Evolutionary conservation across 257 asterid genomes (phyloP), one percentile per base, ranked within the genome.

Genomic region (Ligustrum vulgare): DNA sequence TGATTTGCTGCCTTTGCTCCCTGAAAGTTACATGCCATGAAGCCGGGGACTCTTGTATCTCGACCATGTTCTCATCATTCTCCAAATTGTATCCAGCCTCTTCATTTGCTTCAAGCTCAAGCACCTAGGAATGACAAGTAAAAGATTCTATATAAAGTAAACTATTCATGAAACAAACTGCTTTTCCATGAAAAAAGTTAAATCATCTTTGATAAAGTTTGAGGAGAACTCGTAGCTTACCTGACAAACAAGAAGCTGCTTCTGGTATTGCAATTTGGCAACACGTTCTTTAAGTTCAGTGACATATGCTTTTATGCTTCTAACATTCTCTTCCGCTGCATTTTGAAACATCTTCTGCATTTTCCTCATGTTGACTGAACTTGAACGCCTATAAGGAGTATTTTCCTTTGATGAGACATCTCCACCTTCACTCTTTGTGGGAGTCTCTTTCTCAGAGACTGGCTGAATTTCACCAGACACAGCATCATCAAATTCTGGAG

Each of bases 171-270:
- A n/a, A 2, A 1, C 23, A 54, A n/a, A n/a, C 1, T 18, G 63
- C 0, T n/a, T 54, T 54, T 16, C 11, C 12, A 5, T n/a, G 25
- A 54, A 54, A 9, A n/a, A n/a, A n/a, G 11, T 54, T 7, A 16
- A 54, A 54, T 54, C 63, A 6, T n/a, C 63, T 60, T 25, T 60
- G 35, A 25, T 2, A 23, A 2, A 22, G 12, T 58, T 58, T 25
- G n/a, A 60, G 13, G 35, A 60, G 67, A 23, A 8, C 67, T 60
- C 32, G 7, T 41, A 25, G 9, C 15, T 45, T 86, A 90, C 98
- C 98, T 91, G 98, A 89, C 98, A 93, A 7, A 93, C 98, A 56
- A 93, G 97, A 82, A 93, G 97, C 82, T 93, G 97, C 82, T 93
- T 93, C 82, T 93, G 98, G 86, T 93, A 93, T 68, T 93, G 98